These are phyloP conservation scores for Pyrenula massariospora DNA, from an alignment of 495 filamentous ascomycete species.

Conservation along the genomic window DNA sequence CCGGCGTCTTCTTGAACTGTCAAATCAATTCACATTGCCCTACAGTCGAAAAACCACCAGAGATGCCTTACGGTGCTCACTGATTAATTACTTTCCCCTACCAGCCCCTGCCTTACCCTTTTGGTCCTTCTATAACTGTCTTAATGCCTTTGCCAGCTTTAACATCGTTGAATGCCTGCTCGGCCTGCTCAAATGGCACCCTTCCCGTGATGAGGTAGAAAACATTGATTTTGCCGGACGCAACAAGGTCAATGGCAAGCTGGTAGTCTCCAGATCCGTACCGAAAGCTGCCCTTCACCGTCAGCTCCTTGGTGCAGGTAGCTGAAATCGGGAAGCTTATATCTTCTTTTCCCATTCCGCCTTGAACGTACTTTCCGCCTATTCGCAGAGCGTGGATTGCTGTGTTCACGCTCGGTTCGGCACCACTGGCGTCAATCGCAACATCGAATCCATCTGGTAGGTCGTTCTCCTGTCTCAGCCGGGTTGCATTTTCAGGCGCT, in stretches of 20 bases:
- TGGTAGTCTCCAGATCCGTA: conserved; percentile 46
- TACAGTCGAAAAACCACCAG: too few species aligned
- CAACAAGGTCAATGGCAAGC: conserved; percentile 36
- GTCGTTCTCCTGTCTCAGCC: conserved; percentile 28
- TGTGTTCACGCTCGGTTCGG: conserved; percentile 38
- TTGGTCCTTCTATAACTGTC: conserved; percentile 30
- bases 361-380: conserved; percentile 49
- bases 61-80: too few species aligned
- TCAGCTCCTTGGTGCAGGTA: conserved; percentile 41
- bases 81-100: too few species aligned
- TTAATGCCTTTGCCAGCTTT: conserved; percentile 37
- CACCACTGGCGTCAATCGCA: conserved; percentile 46
- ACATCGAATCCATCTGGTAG: conserved; percentile 40
- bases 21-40: too few species aligned
- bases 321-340: conserved; percentile 45
- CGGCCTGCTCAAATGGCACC: conserved; percentile 40
- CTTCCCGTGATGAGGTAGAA: conserved; percentile 38
- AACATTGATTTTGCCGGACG: conserved; percentile 37
- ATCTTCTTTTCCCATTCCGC: conserved; percentile 46
- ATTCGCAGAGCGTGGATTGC: conserved; percentile 38
- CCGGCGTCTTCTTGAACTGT: too few species aligned
- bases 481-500: conserved; percentile 26
- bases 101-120: conserved; percentile 10
- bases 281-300: conserved; percentile 39
- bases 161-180: conserved; percentile 36